Evolutionary conservation across 371 early-diverging fungal genomes (phyloP).

Genomic region (Lichtheimia hyalospora): DNA sequence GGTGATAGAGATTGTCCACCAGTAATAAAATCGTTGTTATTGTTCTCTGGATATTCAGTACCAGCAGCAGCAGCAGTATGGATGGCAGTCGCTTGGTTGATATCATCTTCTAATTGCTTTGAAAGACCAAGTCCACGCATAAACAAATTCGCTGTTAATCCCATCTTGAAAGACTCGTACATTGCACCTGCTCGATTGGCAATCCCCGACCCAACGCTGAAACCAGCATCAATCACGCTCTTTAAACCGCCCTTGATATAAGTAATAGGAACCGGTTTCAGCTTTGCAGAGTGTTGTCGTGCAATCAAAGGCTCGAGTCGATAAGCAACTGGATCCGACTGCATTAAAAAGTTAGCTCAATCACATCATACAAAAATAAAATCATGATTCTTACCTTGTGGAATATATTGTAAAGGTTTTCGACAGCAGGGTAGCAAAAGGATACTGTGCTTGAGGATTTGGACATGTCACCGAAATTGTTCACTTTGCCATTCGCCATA

Average conservation of each 20-base stretch:
- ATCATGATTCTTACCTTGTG: slow-evolving; percentile 44
- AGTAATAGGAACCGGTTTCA: slow-evolving; percentile 71
- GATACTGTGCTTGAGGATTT: slow-evolving; percentile 25
- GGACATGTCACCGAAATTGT: slow-evolving; percentile 14
- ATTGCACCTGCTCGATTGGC: slow-evolving; percentile 72
- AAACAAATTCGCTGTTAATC: slow-evolving; percentile 56
- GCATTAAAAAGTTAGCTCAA: too few relatives aligned
- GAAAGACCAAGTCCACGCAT: slow-evolving; percentile 56
- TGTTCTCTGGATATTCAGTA: not conserved
- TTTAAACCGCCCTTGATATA: slow-evolving; percentile 86
- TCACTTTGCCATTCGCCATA: not conserved
- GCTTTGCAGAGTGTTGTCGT: slow-evolving; percentile 43
- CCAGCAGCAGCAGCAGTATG: not conserved
- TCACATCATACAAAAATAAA: not conserved
- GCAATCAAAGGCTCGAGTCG: slow-evolving; percentile 73
- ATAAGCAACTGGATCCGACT: slow-evolving; percentile 63
- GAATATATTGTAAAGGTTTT: slow-evolving; percentile 80
- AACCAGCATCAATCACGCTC: slow-evolving; percentile 61
- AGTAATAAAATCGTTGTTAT: too few relatives aligned
- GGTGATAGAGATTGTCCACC: not conserved
- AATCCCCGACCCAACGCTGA: slow-evolving; percentile 64
- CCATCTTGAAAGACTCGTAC: slow-evolving; percentile 59
- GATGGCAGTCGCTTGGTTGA: not conserved
- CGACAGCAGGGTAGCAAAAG: slow-evolving; percentile 62
- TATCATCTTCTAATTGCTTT: slow-evolving; percentile 9